A percentile compares a stretch with the other conserved stretches of the same genome.
These are phyloP conservation scores for Alternaria brassicicola DNA, from an alignment of 2,329 filamentous ascomycete species.

Conservation along the genomic window DNA sequence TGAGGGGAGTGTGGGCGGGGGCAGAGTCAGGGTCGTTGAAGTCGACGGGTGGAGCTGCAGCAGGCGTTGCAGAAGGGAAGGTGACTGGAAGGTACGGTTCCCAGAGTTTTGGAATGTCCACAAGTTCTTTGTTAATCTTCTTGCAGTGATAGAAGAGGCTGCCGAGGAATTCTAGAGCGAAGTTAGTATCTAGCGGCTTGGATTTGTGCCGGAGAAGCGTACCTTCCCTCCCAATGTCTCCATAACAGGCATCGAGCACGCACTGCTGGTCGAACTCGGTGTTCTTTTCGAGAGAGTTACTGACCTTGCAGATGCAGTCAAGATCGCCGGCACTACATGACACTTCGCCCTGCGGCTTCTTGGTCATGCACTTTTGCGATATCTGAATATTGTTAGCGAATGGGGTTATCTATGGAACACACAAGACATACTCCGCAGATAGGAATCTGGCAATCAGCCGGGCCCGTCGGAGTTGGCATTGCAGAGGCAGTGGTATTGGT, in stretches of 20 bases:
- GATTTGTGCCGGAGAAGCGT: background rate
- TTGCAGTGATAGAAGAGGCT: constrained; percentile 18
- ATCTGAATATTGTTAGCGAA: constrained; percentile 10
- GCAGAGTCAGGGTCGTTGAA: background rate
- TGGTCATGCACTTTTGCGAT: constrained; percentile 13
- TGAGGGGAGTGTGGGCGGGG: background rate
- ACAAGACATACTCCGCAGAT: constrained; percentile 13
- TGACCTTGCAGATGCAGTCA: constrained; percentile 23
- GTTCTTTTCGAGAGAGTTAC: constrained; percentile 18
- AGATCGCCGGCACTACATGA: constrained; percentile 16
- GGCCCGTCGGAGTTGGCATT: background rate
- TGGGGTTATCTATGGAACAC: background rate
- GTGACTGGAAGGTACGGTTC: constrained; percentile 13
- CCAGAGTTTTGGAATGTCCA: constrained; percentile 19
- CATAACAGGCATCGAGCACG: constrained; percentile 18
- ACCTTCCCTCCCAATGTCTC: constrained; percentile 17
- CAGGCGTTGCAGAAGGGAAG: background rate
- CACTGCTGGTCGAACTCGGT: constrained; percentile 21
- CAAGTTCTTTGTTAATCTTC: background rate
- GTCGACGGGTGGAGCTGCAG: background rate
- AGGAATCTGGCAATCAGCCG: constrained; percentile 3
- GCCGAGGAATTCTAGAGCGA: constrained; percentile 17
- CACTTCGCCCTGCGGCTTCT: background rate
- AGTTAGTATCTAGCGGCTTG: background rate
- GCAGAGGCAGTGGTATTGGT: background rate